phyloP scores from a whole-genome alignment of 2,329 filamentous ascomycete species.

The Penicillium sp. region DNA sequence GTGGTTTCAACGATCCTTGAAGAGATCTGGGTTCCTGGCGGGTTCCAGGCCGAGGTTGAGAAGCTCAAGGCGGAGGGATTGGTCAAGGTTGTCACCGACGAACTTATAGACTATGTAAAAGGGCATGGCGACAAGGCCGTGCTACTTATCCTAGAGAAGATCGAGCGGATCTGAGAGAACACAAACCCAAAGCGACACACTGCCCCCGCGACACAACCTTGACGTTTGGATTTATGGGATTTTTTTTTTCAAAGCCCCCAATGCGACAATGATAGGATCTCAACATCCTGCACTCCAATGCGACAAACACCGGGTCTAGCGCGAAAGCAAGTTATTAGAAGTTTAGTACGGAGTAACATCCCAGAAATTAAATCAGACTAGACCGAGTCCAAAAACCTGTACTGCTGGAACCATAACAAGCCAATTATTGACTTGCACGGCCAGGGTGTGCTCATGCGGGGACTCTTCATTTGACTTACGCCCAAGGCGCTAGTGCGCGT shows the following conservation, averaged over 20 bases:
- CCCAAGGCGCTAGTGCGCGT: neutral
- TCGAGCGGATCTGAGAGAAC: slow-evolving; percentile 28
- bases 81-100: slow-evolving; percentile 35
- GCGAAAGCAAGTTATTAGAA: neutral
- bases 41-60: slow-evolving; percentile 51
- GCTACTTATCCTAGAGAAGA: slow-evolving; percentile 29
- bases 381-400: neutral
- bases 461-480: neutral
- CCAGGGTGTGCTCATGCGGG: neutral
- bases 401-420: neutral
- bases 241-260: slow-evolving; percentile 1
- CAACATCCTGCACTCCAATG: slow-evolving; percentile 3
- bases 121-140: slow-evolving; percentile 33
- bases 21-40: slow-evolving; percentile 52
- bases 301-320: neutral
- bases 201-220: slow-evolving; percentile 3
- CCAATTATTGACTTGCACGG: neutral
- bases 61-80: slow-evolving; percentile 34
- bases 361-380: neutral
- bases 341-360: neutral
- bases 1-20: slow-evolving; percentile 55
- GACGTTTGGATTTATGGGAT: neutral
- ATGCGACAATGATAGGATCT: neutral
- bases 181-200: slow-evolving; percentile 12
- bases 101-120: slow-evolving; percentile 33